Percentiles rank a stretch among this genome's conserved stretches.
These are phyloP conservation scores for Solanum tarapatanum DNA, from an alignment of 257 asterid genomes.

Conservation along the genomic window DNA sequence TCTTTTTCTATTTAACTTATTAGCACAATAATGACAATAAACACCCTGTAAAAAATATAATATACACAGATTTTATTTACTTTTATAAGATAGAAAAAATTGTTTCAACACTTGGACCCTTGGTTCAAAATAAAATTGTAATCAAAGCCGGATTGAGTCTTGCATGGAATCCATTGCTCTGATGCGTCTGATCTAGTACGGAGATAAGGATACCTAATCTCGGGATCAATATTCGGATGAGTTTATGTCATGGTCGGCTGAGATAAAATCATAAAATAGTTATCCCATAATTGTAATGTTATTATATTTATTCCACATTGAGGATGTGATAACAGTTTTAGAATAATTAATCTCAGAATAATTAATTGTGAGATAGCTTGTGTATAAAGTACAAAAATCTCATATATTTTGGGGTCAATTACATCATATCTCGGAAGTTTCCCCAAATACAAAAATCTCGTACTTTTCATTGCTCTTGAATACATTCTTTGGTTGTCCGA, in stretches of 20 bases:
- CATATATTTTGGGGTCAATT: too few relatives aligned
- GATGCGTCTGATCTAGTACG: neutral
- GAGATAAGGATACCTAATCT: neutral
- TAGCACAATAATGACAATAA: neutral
- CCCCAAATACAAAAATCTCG: rapidly evolving
- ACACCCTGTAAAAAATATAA: too few relatives aligned
- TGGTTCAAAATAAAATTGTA: too few relatives aligned
- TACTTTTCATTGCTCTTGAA: rapidly evolving
- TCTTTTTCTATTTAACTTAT: neutral
- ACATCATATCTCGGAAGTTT: too few relatives aligned
- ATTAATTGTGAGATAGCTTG: too few relatives aligned
- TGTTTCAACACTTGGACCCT: too few relatives aligned
- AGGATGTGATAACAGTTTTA: neutral
- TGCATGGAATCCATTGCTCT: neutral
- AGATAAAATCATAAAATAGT: neutral
- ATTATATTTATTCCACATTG: neutral
- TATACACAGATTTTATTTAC: too few relatives aligned
- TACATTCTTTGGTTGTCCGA: neutral
- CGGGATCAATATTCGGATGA: rapidly evolving
- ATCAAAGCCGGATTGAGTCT: neutral
- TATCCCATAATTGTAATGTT: too few relatives aligned
- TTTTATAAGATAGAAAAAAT: too few relatives aligned
- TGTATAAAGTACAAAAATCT: too few relatives aligned
- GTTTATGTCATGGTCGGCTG: neutral
- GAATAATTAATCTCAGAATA: too few relatives aligned